Evolutionary conservation across 768 basidiomycete species (phyloP), one percentile per base, ranked within the genome.

Genomic region (Tylopilus cervinicoccineus): DNA sequence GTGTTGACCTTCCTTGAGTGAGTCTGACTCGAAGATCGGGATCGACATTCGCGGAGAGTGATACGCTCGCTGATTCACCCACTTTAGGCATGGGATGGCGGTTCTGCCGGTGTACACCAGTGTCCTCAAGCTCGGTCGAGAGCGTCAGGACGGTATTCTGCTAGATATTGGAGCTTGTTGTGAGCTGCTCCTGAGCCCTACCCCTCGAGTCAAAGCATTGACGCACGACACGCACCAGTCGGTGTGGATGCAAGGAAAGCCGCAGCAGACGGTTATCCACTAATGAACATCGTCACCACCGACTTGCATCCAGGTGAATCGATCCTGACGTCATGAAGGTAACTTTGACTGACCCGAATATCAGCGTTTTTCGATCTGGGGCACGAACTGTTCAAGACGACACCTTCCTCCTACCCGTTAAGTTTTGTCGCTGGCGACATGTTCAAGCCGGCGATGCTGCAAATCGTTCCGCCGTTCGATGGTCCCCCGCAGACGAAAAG

Each of bases 321-420:
- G n/a, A 17, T 11, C 2, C 16, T n/a, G 2, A 8, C 20, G 8
- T 6, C 22, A 13, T 28, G 13, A 13, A 27, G 17, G 14, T 13
- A 24, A 20, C 27, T 2, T 16, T 16, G 19, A 43, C 7, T 38
- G 19, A 17, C 23, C 31, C 20, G 3, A 11, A 22, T 24, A 13
- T 26, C 22, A 83, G 83, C 62, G 4, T 84, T 79, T 51, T 81
- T 78, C 76, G 68, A 76, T 5, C 64, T 76, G 9, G 81, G 82
- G 1, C 81, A 85, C 50, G 73, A 76, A 17, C 67, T 86, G 13
- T 86, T 84, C 70, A 75, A 61, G 43, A 73, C 77, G 2, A 79
- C 76, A 0, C 72, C 75, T 0, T 70, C 73, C 24, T 69, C 74
- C 0, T 83, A 79, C 61, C 78, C 79, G 0, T 52, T 11, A 74